Percentiles rank a stretch among this genome's conserved stretches.
phyloP scores from a whole-genome alignment of 768 basidiomycete species.

The Tylopilus sp. region DNA sequence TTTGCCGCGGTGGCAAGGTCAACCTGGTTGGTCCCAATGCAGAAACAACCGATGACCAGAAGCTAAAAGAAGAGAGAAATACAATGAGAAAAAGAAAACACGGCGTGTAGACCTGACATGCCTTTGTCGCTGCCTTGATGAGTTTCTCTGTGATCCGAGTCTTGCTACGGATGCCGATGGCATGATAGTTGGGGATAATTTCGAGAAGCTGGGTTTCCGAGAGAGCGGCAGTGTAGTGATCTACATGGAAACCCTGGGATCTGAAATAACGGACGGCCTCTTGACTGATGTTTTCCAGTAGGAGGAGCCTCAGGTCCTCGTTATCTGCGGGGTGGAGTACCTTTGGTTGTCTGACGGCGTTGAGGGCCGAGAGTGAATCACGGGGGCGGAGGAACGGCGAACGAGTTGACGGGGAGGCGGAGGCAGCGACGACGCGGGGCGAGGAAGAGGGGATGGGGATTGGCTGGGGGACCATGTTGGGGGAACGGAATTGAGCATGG shows the following conservation, averaged over 20 bases:
- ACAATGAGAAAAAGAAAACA: conserved; percentile 1
- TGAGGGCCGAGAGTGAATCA: conserved; percentile 32
- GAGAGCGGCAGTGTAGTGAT: conserved; percentile 81
- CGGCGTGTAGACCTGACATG: conserved; percentile 29
- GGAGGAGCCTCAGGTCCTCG: conserved; percentile 72
- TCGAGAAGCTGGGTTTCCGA: conserved; percentile 91
- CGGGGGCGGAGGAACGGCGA: conserved; percentile 38
- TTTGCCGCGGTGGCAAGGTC: conserved; percentile 80
- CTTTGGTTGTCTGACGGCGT: conserved; percentile 52
- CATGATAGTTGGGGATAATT: conserved; percentile 82
- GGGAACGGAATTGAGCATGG: conserved; percentile 6
- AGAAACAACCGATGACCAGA: conserved; percentile 96
- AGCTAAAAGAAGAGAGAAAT: conserved; percentile 50
- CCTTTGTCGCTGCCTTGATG: conserved; percentile 84
- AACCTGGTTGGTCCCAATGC: conserved; percentile 98
- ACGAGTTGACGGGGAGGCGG: conserved; percentile 47
- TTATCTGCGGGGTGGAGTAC: conserved; percentile 82
- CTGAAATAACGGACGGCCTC: conserved; percentile 82
- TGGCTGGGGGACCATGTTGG: conserved; percentile 43
- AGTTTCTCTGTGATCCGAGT: conserved; percentile 93
- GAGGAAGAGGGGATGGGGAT: conserved; percentile 40
- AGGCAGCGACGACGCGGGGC: conserved; percentile 42
- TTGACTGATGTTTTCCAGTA: conserved; percentile 94
- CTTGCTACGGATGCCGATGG: conserved; percentile 95
- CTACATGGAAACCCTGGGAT: conserved; percentile 85